These are phyloP conservation scores for Kwoniella mangroviensis DNA, from an alignment of 768 basidiomycete genomes.

Conservation along the genomic window DNA sequence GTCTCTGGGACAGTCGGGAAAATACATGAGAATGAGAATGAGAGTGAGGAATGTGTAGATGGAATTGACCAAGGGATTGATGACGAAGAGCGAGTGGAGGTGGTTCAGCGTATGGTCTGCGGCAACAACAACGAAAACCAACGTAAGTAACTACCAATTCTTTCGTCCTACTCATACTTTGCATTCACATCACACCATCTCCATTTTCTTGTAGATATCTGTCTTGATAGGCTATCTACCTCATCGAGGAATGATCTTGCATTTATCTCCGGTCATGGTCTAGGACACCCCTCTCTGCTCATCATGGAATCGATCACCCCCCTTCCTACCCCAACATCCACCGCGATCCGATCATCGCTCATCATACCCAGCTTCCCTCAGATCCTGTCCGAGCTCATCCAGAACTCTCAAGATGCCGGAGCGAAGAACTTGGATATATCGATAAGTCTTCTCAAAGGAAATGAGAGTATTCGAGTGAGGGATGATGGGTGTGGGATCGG, in stretches of 20 bases:
- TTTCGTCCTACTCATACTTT: not conserved
- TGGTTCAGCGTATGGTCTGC: too few relatives aligned
- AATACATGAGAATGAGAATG: not conserved
- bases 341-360: constrained; percentile 77
- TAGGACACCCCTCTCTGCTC: not conserved
- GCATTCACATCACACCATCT: not conserved
- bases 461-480: constrained; percentile 82
- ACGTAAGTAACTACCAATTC: not conserved
- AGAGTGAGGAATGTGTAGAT: not conserved
- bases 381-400: constrained; percentile 80
- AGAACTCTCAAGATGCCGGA: constrained; percentile 85
- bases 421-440: constrained; percentile 72
- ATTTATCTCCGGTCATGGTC: too few relatives aligned
- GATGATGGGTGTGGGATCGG: constrained; percentile 83
- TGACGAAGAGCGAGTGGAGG: constrained; percentile 16
- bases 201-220: not conserved
- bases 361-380: constrained; percentile 81
- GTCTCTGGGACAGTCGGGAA: too few relatives aligned
- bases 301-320: constrained; percentile 39
- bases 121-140: constrained; percentile 3
- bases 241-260: too few relatives aligned
- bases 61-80: not conserved
- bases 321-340: constrained; percentile 67
- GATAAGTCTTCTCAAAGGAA: constrained; percentile 66
- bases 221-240: too few relatives aligned